These are phyloP conservation scores for Pythium biforme DNA, from an alignment of 352 stramenopile species.

Conservation along the genomic window DNA sequence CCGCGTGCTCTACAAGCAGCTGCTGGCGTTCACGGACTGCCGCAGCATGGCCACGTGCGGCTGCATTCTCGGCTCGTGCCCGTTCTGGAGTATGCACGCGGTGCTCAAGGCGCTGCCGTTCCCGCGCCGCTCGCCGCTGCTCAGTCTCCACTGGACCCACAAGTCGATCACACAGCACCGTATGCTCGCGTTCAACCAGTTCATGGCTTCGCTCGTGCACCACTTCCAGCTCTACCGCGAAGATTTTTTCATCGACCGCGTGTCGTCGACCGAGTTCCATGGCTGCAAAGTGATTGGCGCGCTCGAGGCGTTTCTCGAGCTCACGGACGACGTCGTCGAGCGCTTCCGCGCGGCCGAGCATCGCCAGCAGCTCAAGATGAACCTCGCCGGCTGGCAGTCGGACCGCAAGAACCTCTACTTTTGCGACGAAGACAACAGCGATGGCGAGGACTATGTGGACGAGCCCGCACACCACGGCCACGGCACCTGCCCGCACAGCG, in stretches of 20 bases:
- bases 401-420: constrained; percentile 37
- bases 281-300: constrained; percentile 27
- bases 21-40: constrained; percentile 44
- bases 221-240: constrained; percentile 30
- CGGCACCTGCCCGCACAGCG: neutral
- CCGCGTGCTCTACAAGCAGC: constrained; percentile 40
- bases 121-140: constrained; percentile 41
- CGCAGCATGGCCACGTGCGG: constrained; percentile 39
- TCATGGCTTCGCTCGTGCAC: constrained; percentile 27
- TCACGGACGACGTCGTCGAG: constrained; percentile 25
- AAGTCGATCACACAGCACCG: constrained; percentile 18
- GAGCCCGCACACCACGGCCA: neutral
- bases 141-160: constrained; percentile 38
- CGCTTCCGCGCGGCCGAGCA: constrained; percentile 14
- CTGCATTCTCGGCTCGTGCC: constrained; percentile 52
- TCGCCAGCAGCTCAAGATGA: constrained; percentile 25
- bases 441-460: neutral
- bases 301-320: constrained; percentile 29
- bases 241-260: constrained; percentile 27
- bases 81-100: constrained; percentile 54
- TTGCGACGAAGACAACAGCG: constrained; percentile 14
- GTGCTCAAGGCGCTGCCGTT: constrained; percentile 49
- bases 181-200: constrained; percentile 22
- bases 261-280: constrained; percentile 16
- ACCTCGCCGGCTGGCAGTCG: constrained; percentile 30